Evolutionary conservation across 306 rosid genomes (phyloP).

Genomic region (Parietaria judaica): DNA sequence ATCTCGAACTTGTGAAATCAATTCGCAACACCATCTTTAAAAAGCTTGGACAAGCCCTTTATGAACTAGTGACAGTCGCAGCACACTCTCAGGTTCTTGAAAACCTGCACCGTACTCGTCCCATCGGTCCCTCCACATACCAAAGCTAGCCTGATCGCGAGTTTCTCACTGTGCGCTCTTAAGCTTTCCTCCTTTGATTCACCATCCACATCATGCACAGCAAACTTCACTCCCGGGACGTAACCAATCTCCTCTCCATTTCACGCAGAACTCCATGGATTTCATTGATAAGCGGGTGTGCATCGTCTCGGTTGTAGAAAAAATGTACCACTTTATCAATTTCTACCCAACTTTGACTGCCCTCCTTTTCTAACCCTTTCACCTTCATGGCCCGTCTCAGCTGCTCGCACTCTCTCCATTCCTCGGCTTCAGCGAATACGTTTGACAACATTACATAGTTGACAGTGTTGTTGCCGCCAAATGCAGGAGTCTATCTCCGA

Average conservation of each 20-base stretch:
- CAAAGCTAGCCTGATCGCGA: conserved; percentile 62
- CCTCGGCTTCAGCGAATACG: conserved; percentile 44
- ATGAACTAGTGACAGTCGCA: conserved; percentile 52
- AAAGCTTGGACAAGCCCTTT: conserved; percentile 43
- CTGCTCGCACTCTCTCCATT: conserved; percentile 56
- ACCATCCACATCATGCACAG: conserved; percentile 54
- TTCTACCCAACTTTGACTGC: conserved; percentile 65
- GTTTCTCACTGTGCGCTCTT: conserved; percentile 57
- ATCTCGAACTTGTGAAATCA: conserved; percentile 53
- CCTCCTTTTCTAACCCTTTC: conserved; percentile 51
- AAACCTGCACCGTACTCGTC: conserved; percentile 30
- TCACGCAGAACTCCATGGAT: conserved; percentile 41
- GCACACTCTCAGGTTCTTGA: conserved; percentile 60
- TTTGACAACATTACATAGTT: conserved; percentile 62
- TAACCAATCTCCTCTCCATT: conserved; percentile 45
- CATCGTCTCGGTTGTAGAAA: conserved; percentile 45
- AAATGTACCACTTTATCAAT: conserved; percentile 48
- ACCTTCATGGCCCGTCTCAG: conserved; percentile 35
- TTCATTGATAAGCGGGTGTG: conserved; percentile 36
- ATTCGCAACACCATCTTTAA: conserved; percentile 42
- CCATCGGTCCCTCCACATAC: conserved; percentile 20
- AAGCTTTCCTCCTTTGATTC: conserved; percentile 59
- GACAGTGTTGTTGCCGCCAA: conserved; percentile 38
- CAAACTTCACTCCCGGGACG: conserved; percentile 36
- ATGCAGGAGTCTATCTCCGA: conserved; percentile 42